Base-by-base conservation (phyloP, 495 filamentous ascomycete genomes). In the Pyrenula aspistea region DNA sequence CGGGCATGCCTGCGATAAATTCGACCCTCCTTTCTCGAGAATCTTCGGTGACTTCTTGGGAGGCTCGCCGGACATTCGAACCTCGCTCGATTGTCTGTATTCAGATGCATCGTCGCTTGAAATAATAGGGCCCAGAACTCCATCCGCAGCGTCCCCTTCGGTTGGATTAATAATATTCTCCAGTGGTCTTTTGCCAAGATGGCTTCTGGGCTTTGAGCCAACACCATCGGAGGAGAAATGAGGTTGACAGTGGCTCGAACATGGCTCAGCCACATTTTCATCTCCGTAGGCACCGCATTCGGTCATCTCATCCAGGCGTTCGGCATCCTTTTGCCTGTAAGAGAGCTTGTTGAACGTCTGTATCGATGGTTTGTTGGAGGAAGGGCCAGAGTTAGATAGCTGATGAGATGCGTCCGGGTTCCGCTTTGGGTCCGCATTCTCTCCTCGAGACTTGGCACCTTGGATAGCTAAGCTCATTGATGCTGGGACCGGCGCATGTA, bases 401-500 rank as follows among this genome's bases (percentile, higher is more conserved):
- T 42, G 31, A 15, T 15, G 31, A 42, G 31, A 42, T 15, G 4
- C 15, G 31, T 42, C 31, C 4, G 31, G 15, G 31, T 8, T 4
- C 4, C 15, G 31, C 15, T 42, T 42, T 4, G 31, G 31, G 8
- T 8, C 15, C 4, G 4, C 31, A 42, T 82, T 80, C 58, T 86
- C 83, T 12, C 84, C 84, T 60, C 83, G 68, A 48, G 67, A 64
- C 61, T 77, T 82, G 20, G 85, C 84, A 64, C 84, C 78, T 22
- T 63, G 56, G 11, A 79, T 82, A 15, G 69, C 70, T 4, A 61
- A 60, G 49, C 65, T 65, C 24, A 79, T 48, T 1, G 72, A 68
- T 11, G 60, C 51, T 0, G 83, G 81, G 24, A 86, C 69, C 0
- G 61, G 65, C 0, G 85, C 85, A 57, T 88, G 83, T 23, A 88